phyloP scores from a whole-genome alignment of 257 asterid genomes.

The Solanum bulbocastanum region DNA sequence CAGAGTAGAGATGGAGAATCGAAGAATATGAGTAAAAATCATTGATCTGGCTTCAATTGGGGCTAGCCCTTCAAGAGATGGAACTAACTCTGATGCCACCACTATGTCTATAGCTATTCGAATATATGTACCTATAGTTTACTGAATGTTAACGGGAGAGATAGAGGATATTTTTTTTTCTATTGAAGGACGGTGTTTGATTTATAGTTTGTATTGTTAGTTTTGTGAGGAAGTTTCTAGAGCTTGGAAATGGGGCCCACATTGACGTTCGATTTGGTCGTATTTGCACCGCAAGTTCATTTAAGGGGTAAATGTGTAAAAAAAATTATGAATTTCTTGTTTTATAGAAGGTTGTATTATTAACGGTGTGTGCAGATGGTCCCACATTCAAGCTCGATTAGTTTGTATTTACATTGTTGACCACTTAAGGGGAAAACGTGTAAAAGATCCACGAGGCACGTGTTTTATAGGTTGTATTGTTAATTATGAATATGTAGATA shows the following conservation, averaged over 20 bases:
- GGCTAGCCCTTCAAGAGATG: not conserved
- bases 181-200: not conserved
- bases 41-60: not conserved
- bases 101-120: too few species aligned
- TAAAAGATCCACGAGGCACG: not conserved
- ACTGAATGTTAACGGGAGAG: not conserved
- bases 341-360: not conserved
- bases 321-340: not conserved
- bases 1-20: not conserved
- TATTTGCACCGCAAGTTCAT: not conserved
- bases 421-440: not conserved
- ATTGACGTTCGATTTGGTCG: not conserved
- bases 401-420: not conserved
- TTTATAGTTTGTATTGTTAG: too few species aligned
- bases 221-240: not conserved
- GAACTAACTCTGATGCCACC: not conserved
- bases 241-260: not conserved
- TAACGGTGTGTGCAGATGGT: not conserved
- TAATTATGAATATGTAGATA: not conserved
- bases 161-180: not conserved
- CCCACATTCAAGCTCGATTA: not conserved
- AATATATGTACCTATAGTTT: not conserved
- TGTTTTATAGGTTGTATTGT: not conserved
- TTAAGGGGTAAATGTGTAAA: too few species aligned
- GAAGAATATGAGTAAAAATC: not conserved